Conservation (phyloP, 2,329 filamentous ascomycete species). For the Microdochium paspali region DNA sequence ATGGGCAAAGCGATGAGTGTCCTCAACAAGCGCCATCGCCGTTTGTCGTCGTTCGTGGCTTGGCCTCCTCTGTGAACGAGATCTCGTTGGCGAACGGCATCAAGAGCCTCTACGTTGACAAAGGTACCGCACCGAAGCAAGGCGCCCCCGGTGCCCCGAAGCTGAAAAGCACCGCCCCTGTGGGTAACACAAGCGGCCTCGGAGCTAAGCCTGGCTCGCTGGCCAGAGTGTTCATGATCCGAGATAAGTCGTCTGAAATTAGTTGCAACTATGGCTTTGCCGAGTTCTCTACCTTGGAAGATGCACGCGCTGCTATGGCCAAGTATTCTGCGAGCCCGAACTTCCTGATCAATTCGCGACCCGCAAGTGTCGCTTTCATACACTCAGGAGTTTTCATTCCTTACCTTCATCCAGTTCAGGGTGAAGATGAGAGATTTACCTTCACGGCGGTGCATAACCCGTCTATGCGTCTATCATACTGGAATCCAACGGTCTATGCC, state of each 20-base stretch:
- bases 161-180: conserved; percentile 49
- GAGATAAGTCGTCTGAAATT: conserved; percentile 60
- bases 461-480: conserved; percentile 61
- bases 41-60: conserved; percentile 64
- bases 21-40: conserved; percentile 53
- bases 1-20: conserved; percentile 37
- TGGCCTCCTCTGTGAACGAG: conserved; percentile 63
- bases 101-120: conserved; percentile 57
- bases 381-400: conserved; percentile 81
- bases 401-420: conserved; percentile 47
- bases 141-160: conserved; percentile 37
- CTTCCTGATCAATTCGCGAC: conserved; percentile 69
- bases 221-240: conserved; percentile 66
- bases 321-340: conserved; percentile 64
- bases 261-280: conserved; percentile 78
- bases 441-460: conserved; percentile 65
- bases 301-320: conserved; percentile 63
- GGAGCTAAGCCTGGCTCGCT: conserved; percentile 69
- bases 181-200: conserved; percentile 45
- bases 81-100: conserved; percentile 64
- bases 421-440: conserved; percentile 51
- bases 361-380: conserved; percentile 64
- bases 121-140: conserved; percentile 40
- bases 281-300: conserved; percentile 68
- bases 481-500: conserved; percentile 65